phyloP scores from a whole-genome alignment of 345 rosid genomes.

The Mallotus nudiflorus region DNA sequence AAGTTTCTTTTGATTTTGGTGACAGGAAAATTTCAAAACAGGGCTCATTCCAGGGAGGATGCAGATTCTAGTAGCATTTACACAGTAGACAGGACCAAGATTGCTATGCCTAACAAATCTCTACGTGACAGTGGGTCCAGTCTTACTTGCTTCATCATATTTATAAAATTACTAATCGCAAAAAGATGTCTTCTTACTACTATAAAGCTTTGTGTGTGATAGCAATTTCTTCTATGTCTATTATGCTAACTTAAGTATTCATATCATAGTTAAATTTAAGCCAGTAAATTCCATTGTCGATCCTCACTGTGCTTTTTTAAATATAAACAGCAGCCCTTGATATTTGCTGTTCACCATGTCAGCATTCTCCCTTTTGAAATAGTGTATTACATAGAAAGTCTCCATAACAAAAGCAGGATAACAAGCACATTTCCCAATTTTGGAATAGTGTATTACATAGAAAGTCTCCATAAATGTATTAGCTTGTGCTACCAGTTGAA shows the following conservation, averaged over 20 bases:
- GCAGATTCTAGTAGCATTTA: slow-evolving; percentile 32
- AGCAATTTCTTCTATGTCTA: not conserved
- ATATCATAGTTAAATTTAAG: not conserved
- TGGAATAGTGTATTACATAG: not conserved
- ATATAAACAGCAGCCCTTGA: too few relatives aligned
- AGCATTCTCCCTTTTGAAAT: not conserved
- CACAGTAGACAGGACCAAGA: slow-evolving; percentile 19
- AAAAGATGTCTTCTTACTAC: not conserved
- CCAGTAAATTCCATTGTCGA: not conserved
- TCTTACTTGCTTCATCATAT: slow-evolving; percentile 2
- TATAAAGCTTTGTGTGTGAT: not conserved
- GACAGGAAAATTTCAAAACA: slow-evolving; percentile 34
- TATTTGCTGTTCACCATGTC: too few relatives aligned
- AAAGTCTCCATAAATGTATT: not conserved
- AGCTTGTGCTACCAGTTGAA: not conserved
- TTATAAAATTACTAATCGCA: not conserved
- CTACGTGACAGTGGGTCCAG: slow-evolving; percentile 54
- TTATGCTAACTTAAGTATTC: not conserved
- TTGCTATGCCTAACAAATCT: slow-evolving; percentile 37
- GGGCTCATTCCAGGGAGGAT: slow-evolving; percentile 8
- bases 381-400: not conserved
- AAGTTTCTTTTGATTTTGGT: slow-evolving; percentile 3
- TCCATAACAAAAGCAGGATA: not conserved
- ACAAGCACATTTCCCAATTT: not conserved
- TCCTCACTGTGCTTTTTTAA: too few relatives aligned